Evolutionary conservation across 2,329 filamentous ascomycete genomes (phyloP), one percentile per base, ranked within the genome.

Genomic region (Akanthomyces dipterigenus): DNA sequence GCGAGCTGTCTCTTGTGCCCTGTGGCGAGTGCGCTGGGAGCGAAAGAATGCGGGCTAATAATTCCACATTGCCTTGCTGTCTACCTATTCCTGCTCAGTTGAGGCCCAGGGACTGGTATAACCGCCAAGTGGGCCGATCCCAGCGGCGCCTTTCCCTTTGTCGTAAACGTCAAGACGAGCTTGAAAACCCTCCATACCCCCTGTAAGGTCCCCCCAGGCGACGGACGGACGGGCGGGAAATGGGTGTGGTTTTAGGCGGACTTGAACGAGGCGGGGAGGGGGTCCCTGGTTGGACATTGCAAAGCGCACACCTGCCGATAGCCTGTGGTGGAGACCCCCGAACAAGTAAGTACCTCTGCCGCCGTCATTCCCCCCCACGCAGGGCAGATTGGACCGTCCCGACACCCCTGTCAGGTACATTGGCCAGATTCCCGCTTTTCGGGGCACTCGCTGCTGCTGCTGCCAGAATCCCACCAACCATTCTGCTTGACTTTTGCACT

Each of bases 361-460:
- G 43, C 8, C 16, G 12, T 6, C 38, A 22, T 34, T 20, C 36
- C 40, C 28, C 40, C 28, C n/a, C 28, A 36, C 54, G 42, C 7
- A 46, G 42, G 28, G 36, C 53, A 28, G 24, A 43, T 34, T 42
- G 34, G 26, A 46, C n/a, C 43, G 43, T 57, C 55, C 55, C 55
- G 55, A 57, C 55, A 43, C 55, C 55, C 55, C 55, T 57, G 55
- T 22, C 55, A 56, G 38, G 53, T 55, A 55, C 36, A 24, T 55
- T 24, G 22, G n/a, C 18, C 42, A 16, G 43, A 26, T 38, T 36
- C 11, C 55, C 55, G 43, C 31, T 45, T 38, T 57, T 57, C 28
- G 28, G n/a, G 36, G 36, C 50, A 28, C 20, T 42, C 36, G 50
- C 50, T 54, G n/a, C n/a, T 8, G 28, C 22, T 42, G 14, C 16